phyloP scores from a whole-genome alignment of 2,329 filamentous ascomycete species.

The Penicillium sp. region DNA sequence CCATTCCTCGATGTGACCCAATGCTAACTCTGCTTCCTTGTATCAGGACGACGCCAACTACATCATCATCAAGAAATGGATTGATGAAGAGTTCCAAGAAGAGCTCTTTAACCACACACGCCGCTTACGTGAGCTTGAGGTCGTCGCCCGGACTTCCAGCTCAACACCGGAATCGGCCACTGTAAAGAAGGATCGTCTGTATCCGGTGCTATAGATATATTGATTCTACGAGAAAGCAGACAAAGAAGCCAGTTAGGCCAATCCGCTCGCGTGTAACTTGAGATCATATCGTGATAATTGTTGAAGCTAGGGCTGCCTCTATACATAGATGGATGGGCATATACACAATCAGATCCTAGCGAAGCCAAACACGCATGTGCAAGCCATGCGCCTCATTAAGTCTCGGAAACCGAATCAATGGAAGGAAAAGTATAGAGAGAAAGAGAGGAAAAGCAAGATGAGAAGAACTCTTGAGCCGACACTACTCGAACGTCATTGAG shows the following conservation, averaged over 20 bases:
- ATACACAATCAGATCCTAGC: background rate
- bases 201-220: background rate
- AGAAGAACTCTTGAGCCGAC: slow-evolving; percentile 4
- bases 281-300: slow-evolving; percentile 6
- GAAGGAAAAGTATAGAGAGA: slow-evolving; percentile 9
- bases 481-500: slow-evolving; percentile 75
- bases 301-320: background rate
- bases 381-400: slow-evolving; percentile 2
- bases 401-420: background rate
- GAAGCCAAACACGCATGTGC: background rate
- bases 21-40: no score
- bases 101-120: slow-evolving; percentile 71
- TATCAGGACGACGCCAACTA: slow-evolving; percentile 61
- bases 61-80: slow-evolving; percentile 71
- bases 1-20: background rate
- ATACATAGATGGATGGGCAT: background rate
- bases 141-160: slow-evolving; percentile 30
- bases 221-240: background rate
- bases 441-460: background rate
- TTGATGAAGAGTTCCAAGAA: slow-evolving; percentile 69
- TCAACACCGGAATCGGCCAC: no score
- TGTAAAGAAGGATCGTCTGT: no score
- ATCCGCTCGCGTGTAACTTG: background rate
- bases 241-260: background rate
- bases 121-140: slow-evolving; percentile 56